A percentile compares a stretch with the other conserved stretches of the same genome.
Conservation (phyloP, 1,284 basidiomycete species). For the Coniferiporia weirii region DNA sequence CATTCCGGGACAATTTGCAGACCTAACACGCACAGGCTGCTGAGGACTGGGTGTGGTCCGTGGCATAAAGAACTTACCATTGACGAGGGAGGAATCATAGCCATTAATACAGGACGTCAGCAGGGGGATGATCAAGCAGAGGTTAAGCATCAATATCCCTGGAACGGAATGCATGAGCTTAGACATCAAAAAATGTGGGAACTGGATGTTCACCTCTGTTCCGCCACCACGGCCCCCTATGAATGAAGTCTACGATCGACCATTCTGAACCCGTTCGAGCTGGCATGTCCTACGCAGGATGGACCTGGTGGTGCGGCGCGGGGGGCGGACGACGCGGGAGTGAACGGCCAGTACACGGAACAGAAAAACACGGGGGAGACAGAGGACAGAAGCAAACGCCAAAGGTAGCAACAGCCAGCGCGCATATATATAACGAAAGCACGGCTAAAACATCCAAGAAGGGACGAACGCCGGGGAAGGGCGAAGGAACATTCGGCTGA, state of each 20-base stretch:
- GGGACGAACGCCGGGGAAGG: background rate
- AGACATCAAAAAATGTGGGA: background rate
- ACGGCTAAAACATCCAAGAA: background rate
- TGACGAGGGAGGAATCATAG: constrained; percentile 56
- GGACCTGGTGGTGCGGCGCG: background rate
- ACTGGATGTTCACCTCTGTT: constrained; percentile 37
- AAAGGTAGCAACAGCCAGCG: background rate
- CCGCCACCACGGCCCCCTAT: constrained; percentile 23
- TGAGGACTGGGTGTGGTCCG: too few species aligned
- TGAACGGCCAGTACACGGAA: background rate
- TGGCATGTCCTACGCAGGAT: background rate
- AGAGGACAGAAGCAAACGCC: background rate
- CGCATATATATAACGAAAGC: background rate
- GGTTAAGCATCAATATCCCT: constrained; percentile 58
- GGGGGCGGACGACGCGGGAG: too few species aligned
- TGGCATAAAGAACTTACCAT: constrained; percentile 35
- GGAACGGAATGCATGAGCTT: background rate
- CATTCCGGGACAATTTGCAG: constrained; percentile 61
- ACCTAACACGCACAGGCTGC: constrained; percentile 31
- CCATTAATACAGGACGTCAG: constrained; percentile 58
- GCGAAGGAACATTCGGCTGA: background rate
- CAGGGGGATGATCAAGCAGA: constrained; percentile 54
- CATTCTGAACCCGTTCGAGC: constrained; percentile 3
- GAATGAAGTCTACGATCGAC: constrained; percentile 22
- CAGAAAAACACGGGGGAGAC: background rate